These are phyloP conservation scores for Thermoascus crustaceus DNA, from an alignment of 2,329 filamentous ascomycete genomes.

Conservation along the genomic window DNA sequence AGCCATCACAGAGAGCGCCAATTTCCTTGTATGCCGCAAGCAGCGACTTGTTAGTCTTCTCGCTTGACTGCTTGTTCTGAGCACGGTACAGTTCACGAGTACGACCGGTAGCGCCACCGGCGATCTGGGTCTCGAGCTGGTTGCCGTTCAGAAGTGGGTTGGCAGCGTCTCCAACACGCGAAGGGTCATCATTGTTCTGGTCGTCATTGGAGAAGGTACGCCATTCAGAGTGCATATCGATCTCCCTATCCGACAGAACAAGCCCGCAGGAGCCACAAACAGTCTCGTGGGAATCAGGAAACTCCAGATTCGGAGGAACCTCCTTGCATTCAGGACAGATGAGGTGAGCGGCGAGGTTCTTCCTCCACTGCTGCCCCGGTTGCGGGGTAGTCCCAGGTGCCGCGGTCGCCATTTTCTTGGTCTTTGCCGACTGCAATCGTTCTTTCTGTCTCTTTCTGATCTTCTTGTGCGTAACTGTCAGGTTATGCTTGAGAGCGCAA, in stretches of 20 bases:
- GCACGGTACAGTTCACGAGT: slow-evolving; percentile 71
- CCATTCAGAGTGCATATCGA: slow-evolving; percentile 96
- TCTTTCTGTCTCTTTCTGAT: slow-evolving; percentile 36
- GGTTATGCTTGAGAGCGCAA: slow-evolving; percentile 41
- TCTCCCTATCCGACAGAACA: slow-evolving; percentile 81
- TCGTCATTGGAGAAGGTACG: slow-evolving; percentile 98
- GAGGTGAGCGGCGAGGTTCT: slow-evolving; percentile 79
- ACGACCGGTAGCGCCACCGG: slow-evolving; percentile 65
- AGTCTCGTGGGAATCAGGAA: slow-evolving; percentile 88
- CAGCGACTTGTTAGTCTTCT: slow-evolving; percentile 75
- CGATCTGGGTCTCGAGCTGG: slow-evolving; percentile 81
- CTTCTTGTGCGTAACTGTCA: slow-evolving; percentile 35
- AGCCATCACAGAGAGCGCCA: slow-evolving; percentile 74
- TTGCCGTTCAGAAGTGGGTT: slow-evolving; percentile 86
- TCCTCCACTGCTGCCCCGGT: slow-evolving; percentile 51
- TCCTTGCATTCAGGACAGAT: slow-evolving; percentile 89
- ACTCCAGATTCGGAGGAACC: slow-evolving; percentile 80
- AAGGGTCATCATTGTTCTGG: slow-evolving; percentile 90
- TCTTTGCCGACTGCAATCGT: slow-evolving; percentile 22
- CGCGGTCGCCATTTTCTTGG: slow-evolving; percentile 27
- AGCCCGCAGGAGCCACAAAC: slow-evolving; percentile 88
- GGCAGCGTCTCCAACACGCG: slow-evolving; percentile 89
- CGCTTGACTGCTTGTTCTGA: slow-evolving; percentile 70
- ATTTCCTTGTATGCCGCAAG: slow-evolving; percentile 84
- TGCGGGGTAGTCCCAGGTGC: slow-evolving; percentile 34